These are phyloP conservation scores for Sisymbrium altissimum DNA, from an alignment of 345 rosid species.

Conservation along the genomic window DNA sequence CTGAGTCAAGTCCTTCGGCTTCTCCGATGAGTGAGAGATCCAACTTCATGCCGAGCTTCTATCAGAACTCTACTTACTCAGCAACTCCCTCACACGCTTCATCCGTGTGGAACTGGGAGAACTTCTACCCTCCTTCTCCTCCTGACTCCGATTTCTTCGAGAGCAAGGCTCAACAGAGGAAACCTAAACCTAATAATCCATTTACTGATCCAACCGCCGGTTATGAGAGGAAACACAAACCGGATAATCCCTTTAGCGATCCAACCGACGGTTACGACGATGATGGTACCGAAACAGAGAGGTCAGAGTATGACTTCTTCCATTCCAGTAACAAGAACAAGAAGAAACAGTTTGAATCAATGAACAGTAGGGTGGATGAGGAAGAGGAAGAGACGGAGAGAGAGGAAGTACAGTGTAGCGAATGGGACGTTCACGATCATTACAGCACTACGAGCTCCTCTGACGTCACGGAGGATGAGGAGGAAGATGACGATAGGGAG, in stretches of 20 bases:
- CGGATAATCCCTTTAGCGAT: conserved; percentile 15
- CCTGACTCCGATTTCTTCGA: conserved; percentile 85
- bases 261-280: conserved; percentile 7
- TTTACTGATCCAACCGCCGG: conserved; percentile 2
- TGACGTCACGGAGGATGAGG: background rate
- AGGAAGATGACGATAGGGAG: conserved; percentile 42
- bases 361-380: too few relatives aligned
- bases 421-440: conserved; percentile 83
- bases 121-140: conserved; percentile 91
- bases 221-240: conserved; percentile 19
- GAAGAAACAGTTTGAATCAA: conserved; percentile 24
- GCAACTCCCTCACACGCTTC: conserved; percentile 85
- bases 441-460: conserved; percentile 65
- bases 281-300: conserved; percentile 51
- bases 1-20: conserved; percentile 51
- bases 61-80: conserved; percentile 63
- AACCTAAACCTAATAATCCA: conserved; percentile 7
- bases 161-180: conserved; percentile 38
- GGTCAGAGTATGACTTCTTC: conserved; percentile 79
- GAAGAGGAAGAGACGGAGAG: conserved; percentile 54
- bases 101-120: conserved; percentile 97
- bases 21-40: conserved; percentile 61
- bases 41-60: too few relatives aligned
- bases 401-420: conserved; percentile 94
- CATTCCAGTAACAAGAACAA: conserved; percentile 19